These are phyloP conservation scores for Aureobasidium sp. DNA, from an alignment of 2,329 filamentous ascomycete species.

Conservation along the genomic window DNA sequence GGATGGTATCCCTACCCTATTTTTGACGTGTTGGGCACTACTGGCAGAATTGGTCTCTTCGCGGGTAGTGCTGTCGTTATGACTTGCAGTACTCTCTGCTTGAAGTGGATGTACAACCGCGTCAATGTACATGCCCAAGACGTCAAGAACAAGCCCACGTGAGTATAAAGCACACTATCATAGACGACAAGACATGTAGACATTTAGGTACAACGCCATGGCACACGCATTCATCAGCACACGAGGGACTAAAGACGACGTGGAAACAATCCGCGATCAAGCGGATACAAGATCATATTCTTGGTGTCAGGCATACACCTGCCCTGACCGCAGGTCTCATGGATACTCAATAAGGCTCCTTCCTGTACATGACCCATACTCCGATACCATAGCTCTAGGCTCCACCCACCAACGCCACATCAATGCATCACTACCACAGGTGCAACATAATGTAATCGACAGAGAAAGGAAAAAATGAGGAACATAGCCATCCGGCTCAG, in stretches of 20 bases:
- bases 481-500: not conserved
- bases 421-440: slow-evolving; percentile 11
- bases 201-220: slow-evolving; percentile 1
- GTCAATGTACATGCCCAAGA: slow-evolving; percentile 49
- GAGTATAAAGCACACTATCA: not conserved
- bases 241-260: not conserved
- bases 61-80: slow-evolving; percentile 55
- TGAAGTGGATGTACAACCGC: slow-evolving; percentile 64
- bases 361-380: slow-evolving; percentile 1
- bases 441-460: slow-evolving; percentile 4
- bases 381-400: slow-evolving; percentile 1
- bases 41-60: slow-evolving; percentile 63
- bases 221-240: not conserved
- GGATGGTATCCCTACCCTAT: slow-evolving; percentile 80
- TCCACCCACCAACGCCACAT: slow-evolving; percentile 9
- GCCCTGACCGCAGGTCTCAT: not conserved
- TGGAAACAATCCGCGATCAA: not conserved
- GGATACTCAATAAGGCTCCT: slow-evolving; percentile 1
- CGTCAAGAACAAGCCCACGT: slow-evolving; percentile 5
- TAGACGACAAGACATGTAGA: not conserved
- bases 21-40: slow-evolving; percentile 60
- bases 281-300: slow-evolving; percentile 10
- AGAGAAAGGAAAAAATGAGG: not conserved
- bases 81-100: slow-evolving; percentile 58
- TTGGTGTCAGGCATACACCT: not conserved